Base-by-base conservation (phyloP, 176 grass and related monocot species). In the Oryza meridionalis region DNA sequence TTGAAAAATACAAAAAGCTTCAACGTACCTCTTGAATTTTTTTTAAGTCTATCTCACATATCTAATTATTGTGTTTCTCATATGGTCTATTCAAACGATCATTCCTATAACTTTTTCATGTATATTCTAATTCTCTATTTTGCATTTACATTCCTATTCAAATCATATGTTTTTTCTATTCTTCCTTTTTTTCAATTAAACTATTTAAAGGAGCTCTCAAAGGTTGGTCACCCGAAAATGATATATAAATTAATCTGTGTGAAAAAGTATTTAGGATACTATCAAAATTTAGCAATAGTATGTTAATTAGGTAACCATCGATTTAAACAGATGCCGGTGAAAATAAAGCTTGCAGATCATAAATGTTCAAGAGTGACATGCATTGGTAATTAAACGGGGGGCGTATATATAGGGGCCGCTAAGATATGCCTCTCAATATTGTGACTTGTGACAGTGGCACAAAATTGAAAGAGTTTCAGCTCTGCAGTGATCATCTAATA, bases 401-500 rank as follows among this genome's bases (percentile, higher is more conserved):
- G 6, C 51, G 51, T 55, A 55, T 21, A 55, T 55, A 55, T 55
- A 55, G 51, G 51, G 21, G 51, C 51, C 51, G 14, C 47, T 55
- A 5, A 55, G 5, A 61, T 61, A 61, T 61, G 55, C 55, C 17
- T 22, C 1, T 61, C 21, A 61, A n/a, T 61, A 0, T 22, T 61
- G 55, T 61, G 55, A 24, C 55, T 53, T 61, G 49, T 76, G 63
- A 51, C 13, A 77, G 72, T 32, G 19, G 29, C 62, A 64, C 26
- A 67, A 84, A 51, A 76, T 62, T 62, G 9, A 22, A 62, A 10
- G 58, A 45, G 66, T 83, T 58, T 71, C 32, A 8, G 9, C 15
- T 5, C 1, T 67, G 19, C 26, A 3, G 75, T 26, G 27, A 75
- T 67, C 1, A 51, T 9, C 70, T 66, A 16, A 51, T n/a, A 12